Conservation (phyloP, 768 basidiomycete species). For the Auriculariales sp. region DNA sequence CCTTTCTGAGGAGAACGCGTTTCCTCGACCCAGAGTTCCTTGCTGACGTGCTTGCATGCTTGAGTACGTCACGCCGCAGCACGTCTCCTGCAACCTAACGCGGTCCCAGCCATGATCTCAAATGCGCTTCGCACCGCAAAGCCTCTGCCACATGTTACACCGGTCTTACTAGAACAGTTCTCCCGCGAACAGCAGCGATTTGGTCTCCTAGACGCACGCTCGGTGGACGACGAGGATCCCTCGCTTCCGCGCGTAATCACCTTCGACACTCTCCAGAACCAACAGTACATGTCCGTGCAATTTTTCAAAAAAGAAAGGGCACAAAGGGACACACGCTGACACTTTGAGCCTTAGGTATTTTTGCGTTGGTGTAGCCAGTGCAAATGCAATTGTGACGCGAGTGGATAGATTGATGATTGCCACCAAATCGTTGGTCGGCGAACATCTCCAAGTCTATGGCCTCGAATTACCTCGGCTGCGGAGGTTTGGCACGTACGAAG, state of each 20-base stretch:
- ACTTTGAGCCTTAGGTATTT: slow-evolving; percentile 31
- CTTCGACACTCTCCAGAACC: slow-evolving; percentile 55
- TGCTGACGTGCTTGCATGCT: slow-evolving; percentile 71
- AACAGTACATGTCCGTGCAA: slow-evolving; percentile 64
- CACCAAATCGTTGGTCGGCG: slow-evolving; percentile 74
- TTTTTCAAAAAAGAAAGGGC: neutral
- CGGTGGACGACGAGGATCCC: slow-evolving; percentile 61
- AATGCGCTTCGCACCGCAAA: slow-evolving; percentile 57
- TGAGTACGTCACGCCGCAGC: slow-evolving; percentile 33
- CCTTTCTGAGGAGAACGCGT: slow-evolving; percentile 59
- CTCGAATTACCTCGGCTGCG: slow-evolving; percentile 8
- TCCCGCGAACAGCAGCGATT: slow-evolving; percentile 37
- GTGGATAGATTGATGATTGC: slow-evolving; percentile 70
- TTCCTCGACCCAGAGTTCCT: slow-evolving; percentile 70
- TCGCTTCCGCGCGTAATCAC: slow-evolving; percentile 60
- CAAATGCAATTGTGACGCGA: slow-evolving; percentile 53
- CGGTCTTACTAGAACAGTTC: slow-evolving; percentile 44
- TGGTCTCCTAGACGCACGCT: slow-evolving; percentile 53
- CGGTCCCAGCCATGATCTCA: slow-evolving; percentile 50
- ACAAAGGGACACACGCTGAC: no score
- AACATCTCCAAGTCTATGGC: slow-evolving; percentile 75
- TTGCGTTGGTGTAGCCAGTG: slow-evolving; percentile 58
- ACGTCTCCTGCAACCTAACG: neutral
- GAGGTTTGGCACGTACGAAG: no score
- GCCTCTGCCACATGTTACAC: slow-evolving; percentile 77